Base-by-base conservation (phyloP, 1,284 basidiomycete species). In the Austroboletus olivaceoglutinosus region DNA sequence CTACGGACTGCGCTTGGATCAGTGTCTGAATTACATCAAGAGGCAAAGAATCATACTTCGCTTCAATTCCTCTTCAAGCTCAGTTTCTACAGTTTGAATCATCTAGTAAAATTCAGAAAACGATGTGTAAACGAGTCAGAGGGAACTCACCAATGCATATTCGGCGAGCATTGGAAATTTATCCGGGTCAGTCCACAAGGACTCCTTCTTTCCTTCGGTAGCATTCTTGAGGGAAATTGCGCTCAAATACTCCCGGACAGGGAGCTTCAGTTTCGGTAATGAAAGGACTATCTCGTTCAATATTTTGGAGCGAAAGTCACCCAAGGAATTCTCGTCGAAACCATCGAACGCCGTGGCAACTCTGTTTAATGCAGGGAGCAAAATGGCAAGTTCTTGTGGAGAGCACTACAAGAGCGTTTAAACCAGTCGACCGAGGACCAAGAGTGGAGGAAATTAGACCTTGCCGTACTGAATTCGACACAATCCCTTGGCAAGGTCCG, bases 391-490 rank as follows among this genome's bases (percentile, higher is more conserved):
- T 65, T 99, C 96, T 60, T 85, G 80, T 0, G 95, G 91, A 0
- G 87, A 88, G 50, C 91, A 91, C 86, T 92, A 56, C 11, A 22
- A 41, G 21, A 31, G 16, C 18, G 46, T 47, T 19, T 50, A 19
- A 42, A 23, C 7, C 15, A 16, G 2, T 45, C 30, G 46, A 29
- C 34, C 21, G 29, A 45, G n/a, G 16, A 15, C 9, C n/a, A 29
- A 37, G 21, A 12, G 9, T 45, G 19, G 22, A 34, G 21, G 31
- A 43, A 40, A 55, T n/a, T 71, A 47, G 50, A 89, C 89, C 70
- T 93, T 90, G 43, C 89, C 88, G 61, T 97, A 96, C 61, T 94
- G 92, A 44, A 98, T 89, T 27, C 93, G 76, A 51, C 88, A 91
- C 13, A 98, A 73, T 1, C 96, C 96, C 58, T 85, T 87, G 1